A percentile compares a stretch with the other conserved stretches of the same genome.
Evolutionary conservation across 495 filamentous ascomycete species (phyloP).

Genomic region (Neurospora africana): DNA sequence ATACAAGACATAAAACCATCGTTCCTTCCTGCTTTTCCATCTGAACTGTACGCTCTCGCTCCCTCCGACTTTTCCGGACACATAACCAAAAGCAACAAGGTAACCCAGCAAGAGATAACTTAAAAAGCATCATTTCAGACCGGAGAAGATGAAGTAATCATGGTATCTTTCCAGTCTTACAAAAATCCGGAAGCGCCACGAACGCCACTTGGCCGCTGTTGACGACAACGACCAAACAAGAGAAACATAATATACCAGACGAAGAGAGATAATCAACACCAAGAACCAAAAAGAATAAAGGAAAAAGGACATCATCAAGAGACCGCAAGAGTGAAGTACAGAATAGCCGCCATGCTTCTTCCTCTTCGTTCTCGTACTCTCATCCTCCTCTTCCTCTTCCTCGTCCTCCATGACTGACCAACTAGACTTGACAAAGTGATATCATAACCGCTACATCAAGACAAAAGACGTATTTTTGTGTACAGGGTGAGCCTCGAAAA

Average conservation of each 20-base stretch:
- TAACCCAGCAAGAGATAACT: neutral
- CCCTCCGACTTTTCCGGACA: neutral
- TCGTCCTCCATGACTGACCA: neutral
- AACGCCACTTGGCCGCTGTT: conserved; percentile 20
- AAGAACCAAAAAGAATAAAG: neutral
- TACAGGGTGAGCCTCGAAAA: neutral
- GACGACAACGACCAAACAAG: conserved; percentile 12
- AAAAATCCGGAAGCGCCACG: conserved; percentile 9
- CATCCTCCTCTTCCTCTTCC: neutral
- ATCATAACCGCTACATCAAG: neutral
- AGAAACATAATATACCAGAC: conserved; percentile 5
- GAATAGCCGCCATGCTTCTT: neutral
- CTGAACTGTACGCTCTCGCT: neutral
- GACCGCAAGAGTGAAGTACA: neutral
- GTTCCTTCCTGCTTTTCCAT: neutral
- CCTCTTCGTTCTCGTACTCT: neutral
- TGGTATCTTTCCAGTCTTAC: conserved; percentile 20
- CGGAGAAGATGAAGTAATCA: conserved; percentile 3
- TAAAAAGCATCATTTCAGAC: neutral
- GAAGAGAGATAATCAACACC: conserved; percentile 2
- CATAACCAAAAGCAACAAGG: neutral
- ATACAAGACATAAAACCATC: neutral
- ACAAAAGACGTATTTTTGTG: neutral
- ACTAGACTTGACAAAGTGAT: neutral
- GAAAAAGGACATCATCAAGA: neutral